Evolutionary conservation across 2,329 filamentous ascomycete genomes (phyloP).

Genomic region (Curvularia eragrostidis): DNA sequence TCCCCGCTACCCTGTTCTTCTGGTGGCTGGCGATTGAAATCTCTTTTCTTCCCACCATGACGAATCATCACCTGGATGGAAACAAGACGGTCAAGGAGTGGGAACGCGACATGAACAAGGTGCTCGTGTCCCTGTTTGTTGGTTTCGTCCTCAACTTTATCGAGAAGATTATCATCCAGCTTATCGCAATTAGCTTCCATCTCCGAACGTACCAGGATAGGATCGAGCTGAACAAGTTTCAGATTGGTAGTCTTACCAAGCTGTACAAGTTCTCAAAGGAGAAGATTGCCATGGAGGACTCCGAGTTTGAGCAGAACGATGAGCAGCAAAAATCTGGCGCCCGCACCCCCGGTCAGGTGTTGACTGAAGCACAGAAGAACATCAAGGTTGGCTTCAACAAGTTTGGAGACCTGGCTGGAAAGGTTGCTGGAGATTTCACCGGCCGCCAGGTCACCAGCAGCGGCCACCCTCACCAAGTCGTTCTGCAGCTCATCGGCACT

Average conservation of each 20-base stretch:
- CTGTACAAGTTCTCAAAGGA: constrained; percentile 69
- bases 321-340: constrained; percentile 60
- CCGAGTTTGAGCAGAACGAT: constrained; percentile 71
- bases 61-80: constrained; percentile 66
- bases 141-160: constrained; percentile 79
- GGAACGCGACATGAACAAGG: constrained; percentile 82
- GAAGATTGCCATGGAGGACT: constrained; percentile 73
- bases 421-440: constrained; percentile 89
- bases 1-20: constrained; percentile 85
- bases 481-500: constrained; percentile 75
- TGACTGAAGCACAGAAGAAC: constrained; percentile 73
- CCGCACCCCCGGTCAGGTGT: constrained; percentile 75
- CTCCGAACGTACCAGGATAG: constrained; percentile 86
- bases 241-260: constrained; percentile 73
- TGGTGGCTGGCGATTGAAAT: constrained; percentile 89
- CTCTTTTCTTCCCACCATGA: constrained; percentile 84
- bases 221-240: constrained; percentile 91
- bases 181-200: constrained; percentile 94
- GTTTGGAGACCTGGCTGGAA: constrained; percentile 83
- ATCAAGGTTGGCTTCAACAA: constrained; percentile 78
- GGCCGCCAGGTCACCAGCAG: constrained; percentile 72
- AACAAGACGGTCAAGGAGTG: constrained; percentile 64
- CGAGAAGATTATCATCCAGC: constrained; percentile 93
- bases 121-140: constrained; percentile 85
- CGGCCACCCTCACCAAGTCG: constrained; percentile 83